These are phyloP conservation scores for Hysterangium stoloniferum DNA, from an alignment of 768 basidiomycete genomes.

Conservation along the genomic window DNA sequence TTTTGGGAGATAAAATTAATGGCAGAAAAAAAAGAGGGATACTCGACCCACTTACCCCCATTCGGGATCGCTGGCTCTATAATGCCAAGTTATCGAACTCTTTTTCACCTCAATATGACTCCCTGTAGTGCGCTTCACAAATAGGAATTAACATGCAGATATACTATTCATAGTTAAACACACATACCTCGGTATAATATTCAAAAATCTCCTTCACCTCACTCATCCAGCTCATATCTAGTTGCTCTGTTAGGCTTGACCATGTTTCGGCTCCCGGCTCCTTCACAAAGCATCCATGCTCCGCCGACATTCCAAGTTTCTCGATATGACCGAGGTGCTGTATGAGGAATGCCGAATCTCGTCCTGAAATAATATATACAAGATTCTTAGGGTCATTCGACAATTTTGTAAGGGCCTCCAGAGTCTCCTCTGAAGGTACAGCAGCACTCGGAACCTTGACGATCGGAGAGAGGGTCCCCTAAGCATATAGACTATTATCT, in stretches of 20 bases:
- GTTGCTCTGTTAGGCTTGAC: conserved; percentile 80
- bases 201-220: conserved; percentile 94
- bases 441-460: conserved; percentile 91
- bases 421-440: conserved; percentile 64
- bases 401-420: conserved; percentile 65
- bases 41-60: conserved; percentile 64
- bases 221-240: conserved; percentile 97
- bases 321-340: conserved; percentile 81
- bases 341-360: conserved; percentile 88
- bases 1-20: not conserved
- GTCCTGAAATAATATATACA: conserved; percentile 96
- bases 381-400: conserved; percentile 78
- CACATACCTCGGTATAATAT: conserved; percentile 85
- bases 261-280: conserved; percentile 62
- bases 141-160: not conserved
- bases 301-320: conserved; percentile 85
- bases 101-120: conserved; percentile 95
- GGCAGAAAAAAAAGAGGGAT: not conserved
- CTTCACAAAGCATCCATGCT: conserved; percentile 91
- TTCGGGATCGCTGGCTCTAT: conserved; percentile 86
- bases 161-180: conserved; percentile 3
- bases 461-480: conserved; percentile 96
- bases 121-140: conserved; percentile 74
- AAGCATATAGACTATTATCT: conserved; percentile 9
- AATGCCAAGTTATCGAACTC: conserved; percentile 98